Percentiles rank a stretch among this genome's conserved stretches.
These are phyloP conservation scores for Auriculariales sp. DNA, from an alignment of 768 basidiomycete species.

Conservation along the genomic window DNA sequence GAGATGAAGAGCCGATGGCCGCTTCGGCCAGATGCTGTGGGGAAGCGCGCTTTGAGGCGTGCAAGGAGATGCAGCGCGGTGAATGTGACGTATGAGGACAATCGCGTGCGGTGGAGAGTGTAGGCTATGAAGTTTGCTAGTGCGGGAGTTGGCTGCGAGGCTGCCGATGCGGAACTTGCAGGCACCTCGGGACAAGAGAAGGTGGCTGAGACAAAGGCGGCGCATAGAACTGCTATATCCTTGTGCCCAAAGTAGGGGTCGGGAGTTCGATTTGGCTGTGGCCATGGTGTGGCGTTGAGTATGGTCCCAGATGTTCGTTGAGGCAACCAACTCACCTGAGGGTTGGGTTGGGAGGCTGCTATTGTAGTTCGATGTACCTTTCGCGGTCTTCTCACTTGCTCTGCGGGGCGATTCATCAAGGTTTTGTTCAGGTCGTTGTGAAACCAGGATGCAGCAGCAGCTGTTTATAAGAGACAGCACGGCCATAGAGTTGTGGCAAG, in stretches of 20 bases:
- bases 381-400: too few relatives aligned
- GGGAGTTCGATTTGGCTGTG: background rate
- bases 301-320: too few relatives aligned
- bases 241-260: conserved; percentile 72
- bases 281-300: background rate
- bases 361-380: too few relatives aligned
- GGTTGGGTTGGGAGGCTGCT: too few relatives aligned
- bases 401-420: too few relatives aligned
- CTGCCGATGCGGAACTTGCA: background rate
- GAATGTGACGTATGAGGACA: conserved; percentile 50
- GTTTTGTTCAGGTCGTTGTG: too few relatives aligned
- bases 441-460: too few relatives aligned
- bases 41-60: conserved; percentile 82
- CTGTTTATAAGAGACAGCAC: too few relatives aligned
- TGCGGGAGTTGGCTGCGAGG: conserved; percentile 36
- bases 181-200: conserved; percentile 65
- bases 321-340: too few relatives aligned
- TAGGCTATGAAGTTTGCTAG: conserved; percentile 78
- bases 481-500: too few relatives aligned
- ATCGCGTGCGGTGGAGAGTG: conserved; percentile 69
- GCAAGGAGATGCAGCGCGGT: conserved; percentile 63
- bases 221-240: conserved; percentile 50
- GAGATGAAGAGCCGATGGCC: conserved; percentile 85
- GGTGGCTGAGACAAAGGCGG: conserved; percentile 68
- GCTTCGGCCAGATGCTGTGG: conserved; percentile 67